Evolutionary conservation across 176 grass and related monocot species (phyloP).

Genomic region (Juncus effusus): DNA sequence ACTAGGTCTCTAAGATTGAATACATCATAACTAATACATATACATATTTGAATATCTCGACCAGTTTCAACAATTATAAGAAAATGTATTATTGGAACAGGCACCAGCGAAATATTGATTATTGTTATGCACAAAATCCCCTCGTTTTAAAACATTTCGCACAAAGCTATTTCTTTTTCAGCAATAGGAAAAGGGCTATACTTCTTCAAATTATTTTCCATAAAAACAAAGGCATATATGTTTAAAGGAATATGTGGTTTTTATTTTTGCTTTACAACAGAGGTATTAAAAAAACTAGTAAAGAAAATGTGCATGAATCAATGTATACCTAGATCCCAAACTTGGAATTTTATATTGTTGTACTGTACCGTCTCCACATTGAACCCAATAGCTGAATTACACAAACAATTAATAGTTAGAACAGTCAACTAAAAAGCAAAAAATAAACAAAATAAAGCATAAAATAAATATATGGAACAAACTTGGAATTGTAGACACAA

Average conservation of each 20-base stretch:
- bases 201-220: conserved; percentile 10
- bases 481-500: conserved; percentile 97
- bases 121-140: too few relatives aligned
- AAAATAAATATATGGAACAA: conserved; percentile 27
- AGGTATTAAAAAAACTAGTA: conserved; percentile 20
- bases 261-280: too few relatives aligned
- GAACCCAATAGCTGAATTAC: conserved; percentile 84
- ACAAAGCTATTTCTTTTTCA: too few relatives aligned
- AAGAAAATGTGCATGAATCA: background rate
- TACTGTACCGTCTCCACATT: conserved; percentile 99
- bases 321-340: conserved; percentile 89
- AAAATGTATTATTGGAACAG: too few relatives aligned
- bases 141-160: too few relatives aligned
- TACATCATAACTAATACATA: too few relatives aligned
- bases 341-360: conserved; percentile 97
- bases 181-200: too few relatives aligned
- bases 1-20: too few relatives aligned
- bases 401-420: conserved; percentile 15
- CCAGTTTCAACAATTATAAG: too few relatives aligned
- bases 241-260: background rate
- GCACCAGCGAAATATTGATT: too few relatives aligned
- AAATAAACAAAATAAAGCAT: conserved; percentile 19
- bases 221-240: background rate
- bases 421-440: conserved; percentile 13
- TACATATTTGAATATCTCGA: too few relatives aligned